Percentiles rank a stretch among this genome's conserved stretches.
phyloP scores from a whole-genome alignment of 192 early-diverging fungal genomes.

The Backusella westeae region DNA sequence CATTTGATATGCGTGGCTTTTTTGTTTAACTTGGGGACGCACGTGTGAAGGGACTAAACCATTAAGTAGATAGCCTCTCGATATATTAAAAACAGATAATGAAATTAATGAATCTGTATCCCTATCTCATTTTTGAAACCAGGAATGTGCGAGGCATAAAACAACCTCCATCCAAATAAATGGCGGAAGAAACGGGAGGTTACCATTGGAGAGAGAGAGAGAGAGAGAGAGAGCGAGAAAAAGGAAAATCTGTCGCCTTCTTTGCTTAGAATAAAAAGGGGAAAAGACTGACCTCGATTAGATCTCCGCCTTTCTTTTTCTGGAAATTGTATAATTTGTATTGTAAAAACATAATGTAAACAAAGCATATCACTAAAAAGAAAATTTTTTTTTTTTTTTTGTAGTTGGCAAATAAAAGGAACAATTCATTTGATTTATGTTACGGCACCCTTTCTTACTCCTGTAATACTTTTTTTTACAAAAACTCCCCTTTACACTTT shows the following conservation, averaged over 20 bases:
- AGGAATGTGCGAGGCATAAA: not conserved
- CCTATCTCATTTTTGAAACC: not conserved
- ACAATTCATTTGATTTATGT: not conserved
- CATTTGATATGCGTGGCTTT: not conserved
- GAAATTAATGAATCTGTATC: not conserved
- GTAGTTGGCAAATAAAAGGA: not conserved
- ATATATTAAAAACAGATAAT: not conserved
- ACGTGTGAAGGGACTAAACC: not conserved
- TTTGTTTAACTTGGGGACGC: not conserved
- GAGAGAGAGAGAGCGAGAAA: not conserved
- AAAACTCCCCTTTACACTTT: not conserved
- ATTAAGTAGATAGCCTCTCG: not conserved
- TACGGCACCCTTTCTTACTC: not conserved
- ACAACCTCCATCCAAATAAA: not conserved
- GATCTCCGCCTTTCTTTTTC: not conserved
- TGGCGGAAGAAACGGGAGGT: not conserved
- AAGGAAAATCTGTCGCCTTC: not conserved
- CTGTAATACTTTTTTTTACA: slow-evolving; percentile 3
- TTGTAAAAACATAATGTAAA: not conserved
- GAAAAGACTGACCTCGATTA: not conserved
- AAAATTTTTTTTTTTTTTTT: no score
- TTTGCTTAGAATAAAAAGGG: not conserved
- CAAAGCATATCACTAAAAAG: not conserved
- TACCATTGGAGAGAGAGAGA: not conserved
- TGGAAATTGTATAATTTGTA: not conserved